phyloP scores from a whole-genome alignment of 2,329 filamentous ascomycete species.

The Penicillium sp. region DNA sequence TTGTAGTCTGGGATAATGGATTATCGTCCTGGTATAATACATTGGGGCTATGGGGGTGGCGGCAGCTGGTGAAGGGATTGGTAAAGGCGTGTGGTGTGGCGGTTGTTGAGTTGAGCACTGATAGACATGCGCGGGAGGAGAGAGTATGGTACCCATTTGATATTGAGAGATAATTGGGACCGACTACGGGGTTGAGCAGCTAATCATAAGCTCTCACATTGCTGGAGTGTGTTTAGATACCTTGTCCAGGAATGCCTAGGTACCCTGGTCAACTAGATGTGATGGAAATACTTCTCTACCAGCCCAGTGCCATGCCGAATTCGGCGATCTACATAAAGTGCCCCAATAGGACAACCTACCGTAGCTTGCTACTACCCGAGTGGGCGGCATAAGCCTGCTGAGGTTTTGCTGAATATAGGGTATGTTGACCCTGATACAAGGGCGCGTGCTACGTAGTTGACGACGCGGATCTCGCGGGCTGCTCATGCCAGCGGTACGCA shows the following conservation, averaged over 20 bases:
- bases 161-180: not conserved
- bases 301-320: not conserved
- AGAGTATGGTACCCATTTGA: not conserved
- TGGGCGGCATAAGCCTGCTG: not conserved
- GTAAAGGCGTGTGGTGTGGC: not conserved
- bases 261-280: too few species aligned
- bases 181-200: not conserved
- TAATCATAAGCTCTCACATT: not conserved
- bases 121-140: not conserved
- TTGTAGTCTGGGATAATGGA: not conserved
- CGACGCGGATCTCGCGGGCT: too few species aligned
- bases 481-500: too few species aligned
- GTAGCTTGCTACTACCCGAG: not conserved
- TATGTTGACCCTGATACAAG: not conserved
- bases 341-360: not conserved
- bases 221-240: too few species aligned
- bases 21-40: not conserved
- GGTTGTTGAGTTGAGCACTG: not conserved
- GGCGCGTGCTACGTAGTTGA: not conserved
- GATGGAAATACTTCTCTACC: not conserved
- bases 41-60: not conserved
- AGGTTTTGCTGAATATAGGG: not conserved
- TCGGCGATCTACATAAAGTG: not conserved
- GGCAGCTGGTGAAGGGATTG: not conserved
- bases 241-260: too few species aligned